A percentile compares a stretch with the other conserved stretches of the same genome.
Conservation (phyloP, 805 yeast species). For the Nakazawaea populi region DNA sequence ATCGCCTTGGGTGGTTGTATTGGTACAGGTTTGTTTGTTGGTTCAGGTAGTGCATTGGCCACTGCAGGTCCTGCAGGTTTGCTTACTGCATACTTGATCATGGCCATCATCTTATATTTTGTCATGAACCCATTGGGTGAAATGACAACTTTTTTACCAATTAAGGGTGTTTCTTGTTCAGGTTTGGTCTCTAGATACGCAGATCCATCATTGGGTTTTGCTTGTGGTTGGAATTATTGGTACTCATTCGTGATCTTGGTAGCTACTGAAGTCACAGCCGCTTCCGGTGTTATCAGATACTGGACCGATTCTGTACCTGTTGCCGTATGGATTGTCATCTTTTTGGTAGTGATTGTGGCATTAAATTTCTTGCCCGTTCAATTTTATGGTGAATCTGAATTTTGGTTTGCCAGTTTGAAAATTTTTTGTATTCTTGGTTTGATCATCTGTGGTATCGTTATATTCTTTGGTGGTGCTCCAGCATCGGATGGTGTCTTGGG, state of each 20-base stretch:
- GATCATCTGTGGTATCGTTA: constrained; percentile 48
- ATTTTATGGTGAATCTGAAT: constrained; percentile 49
- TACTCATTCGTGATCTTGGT: constrained; percentile 47
- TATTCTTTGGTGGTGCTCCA: constrained; percentile 67
- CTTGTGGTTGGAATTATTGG: constrained; percentile 42
- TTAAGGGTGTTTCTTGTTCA: constrained; percentile 60
- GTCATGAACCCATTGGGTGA: constrained; percentile 65
- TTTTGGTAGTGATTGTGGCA: constrained; percentile 38
- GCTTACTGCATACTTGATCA: constrained; percentile 54
- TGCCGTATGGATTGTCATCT: constrained; percentile 55
- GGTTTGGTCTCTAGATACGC: constrained; percentile 56
- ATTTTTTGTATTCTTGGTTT: constrained; percentile 60
- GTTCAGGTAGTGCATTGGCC: constrained; percentile 37
- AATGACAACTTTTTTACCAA: constrained; percentile 57
- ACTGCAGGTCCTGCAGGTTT: constrained; percentile 33
- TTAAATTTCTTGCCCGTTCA: constrained; percentile 49
- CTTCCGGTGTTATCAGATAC: constrained; percentile 54
- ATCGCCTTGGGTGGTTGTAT: constrained; percentile 68
- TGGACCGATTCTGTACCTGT: constrained; percentile 52
- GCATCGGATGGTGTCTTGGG: constrained; percentile 35
- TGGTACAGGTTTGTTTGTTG: constrained; percentile 57
- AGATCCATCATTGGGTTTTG: constrained; percentile 54
- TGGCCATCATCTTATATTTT: constrained; percentile 59
- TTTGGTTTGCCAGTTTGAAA: constrained; percentile 62
- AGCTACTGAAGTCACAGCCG: constrained; percentile 60